phyloP scores from a whole-genome alignment of 1,284 basidiomycete genomes.

The Gastroboletus turbinatus region DNA sequence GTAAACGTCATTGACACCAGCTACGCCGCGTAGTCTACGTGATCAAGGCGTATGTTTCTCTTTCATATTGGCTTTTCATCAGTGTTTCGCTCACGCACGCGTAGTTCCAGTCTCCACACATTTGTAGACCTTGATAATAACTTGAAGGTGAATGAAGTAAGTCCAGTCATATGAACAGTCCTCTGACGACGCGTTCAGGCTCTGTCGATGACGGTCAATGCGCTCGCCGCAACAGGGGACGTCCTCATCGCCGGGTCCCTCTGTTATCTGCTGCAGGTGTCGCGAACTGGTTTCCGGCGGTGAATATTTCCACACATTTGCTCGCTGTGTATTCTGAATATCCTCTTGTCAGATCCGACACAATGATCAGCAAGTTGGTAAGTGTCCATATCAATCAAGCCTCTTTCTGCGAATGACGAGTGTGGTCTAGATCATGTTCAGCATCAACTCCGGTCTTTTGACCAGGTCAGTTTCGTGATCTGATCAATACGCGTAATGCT shows the following conservation, averaged over 20 bases:
- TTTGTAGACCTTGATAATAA: accelerated
- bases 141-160: neutral
- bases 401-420: neutral
- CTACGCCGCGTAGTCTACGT: neutral
- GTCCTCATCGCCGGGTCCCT: constrained; percentile 51
- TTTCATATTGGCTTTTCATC: neutral
- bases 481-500: neutral
- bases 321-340: neutral
- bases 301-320: constrained; percentile 11
- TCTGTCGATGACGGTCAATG: neutral
- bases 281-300: constrained; percentile 55
- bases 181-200: neutral
- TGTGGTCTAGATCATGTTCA: constrained; percentile 38
- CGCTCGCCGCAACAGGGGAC: constrained; percentile 41
- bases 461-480: constrained; percentile 7
- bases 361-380: constrained; percentile 45
- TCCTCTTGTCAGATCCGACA: constrained; percentile 39
- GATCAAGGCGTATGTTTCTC: neutral
- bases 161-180: neutral
- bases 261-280: constrained; percentile 47
- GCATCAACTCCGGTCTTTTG: constrained; percentile 25
- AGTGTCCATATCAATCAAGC: neutral
- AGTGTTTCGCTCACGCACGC: neutral
- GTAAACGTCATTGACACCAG: neutral
- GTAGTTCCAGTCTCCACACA: neutral